Percentiles rank a stretch among this genome's conserved stretches.
Evolutionary conservation across 2,329 filamentous ascomycete genomes (phyloP).

Genomic region (Exophiala oligosperma): DNA sequence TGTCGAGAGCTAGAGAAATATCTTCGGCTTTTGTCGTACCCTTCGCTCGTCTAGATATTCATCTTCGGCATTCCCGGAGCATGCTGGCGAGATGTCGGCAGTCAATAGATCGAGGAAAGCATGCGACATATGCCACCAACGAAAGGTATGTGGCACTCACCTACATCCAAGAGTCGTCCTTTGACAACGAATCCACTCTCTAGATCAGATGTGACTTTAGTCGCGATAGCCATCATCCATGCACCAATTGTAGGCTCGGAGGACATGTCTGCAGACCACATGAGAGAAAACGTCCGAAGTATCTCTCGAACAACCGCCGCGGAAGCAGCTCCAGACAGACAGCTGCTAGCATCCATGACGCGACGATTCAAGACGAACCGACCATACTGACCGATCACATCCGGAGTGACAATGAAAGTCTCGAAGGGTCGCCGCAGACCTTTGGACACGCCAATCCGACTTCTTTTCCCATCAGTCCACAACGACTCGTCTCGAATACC

Average conservation of each 20-base stretch:
- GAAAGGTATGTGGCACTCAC: slow-evolving; percentile 8
- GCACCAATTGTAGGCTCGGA: slow-evolving; percentile 8
- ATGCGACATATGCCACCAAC: slow-evolving; percentile 12
- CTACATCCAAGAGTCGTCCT: background rate
- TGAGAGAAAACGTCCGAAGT: slow-evolving; percentile 11
- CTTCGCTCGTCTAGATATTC: background rate
- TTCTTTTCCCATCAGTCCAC: background rate
- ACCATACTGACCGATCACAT: background rate
- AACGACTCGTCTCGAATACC: background rate
- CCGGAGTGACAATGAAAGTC: background rate
- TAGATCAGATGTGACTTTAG: slow-evolving; percentile 16
- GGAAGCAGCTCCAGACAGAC: background rate
- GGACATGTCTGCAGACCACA: slow-evolving; percentile 5
- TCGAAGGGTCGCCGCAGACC: background rate
- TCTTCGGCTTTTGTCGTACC: no score
- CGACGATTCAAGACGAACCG: background rate
- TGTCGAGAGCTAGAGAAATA: no score
- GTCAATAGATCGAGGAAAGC: slow-evolving; percentile 1
- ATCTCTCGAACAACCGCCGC: background rate
- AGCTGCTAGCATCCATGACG: background rate
- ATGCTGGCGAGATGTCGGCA: background rate
- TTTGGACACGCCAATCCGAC: background rate
- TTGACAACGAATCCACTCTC: background rate
- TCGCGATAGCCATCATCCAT: background rate
- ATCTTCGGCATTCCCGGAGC: background rate